Evolutionary conservation across 2,329 filamentous ascomycete genomes (phyloP).

Genomic region (Cladorrhinum sp.): DNA sequence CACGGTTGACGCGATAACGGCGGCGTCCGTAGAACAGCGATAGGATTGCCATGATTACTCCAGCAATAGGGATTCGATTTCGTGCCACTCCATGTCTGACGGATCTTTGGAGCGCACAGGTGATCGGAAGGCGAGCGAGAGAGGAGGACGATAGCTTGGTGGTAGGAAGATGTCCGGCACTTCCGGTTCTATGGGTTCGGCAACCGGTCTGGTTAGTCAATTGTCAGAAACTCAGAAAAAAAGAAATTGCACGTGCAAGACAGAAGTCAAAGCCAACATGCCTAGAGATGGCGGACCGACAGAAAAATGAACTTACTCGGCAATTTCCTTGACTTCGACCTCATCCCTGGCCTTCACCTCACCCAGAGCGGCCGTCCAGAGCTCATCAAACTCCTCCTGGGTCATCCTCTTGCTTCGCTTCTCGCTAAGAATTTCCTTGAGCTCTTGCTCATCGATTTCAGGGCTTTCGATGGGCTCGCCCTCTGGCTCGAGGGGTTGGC

Average conservation of each 20-base stretch:
- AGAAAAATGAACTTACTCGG: conserved; percentile 48
- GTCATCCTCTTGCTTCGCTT: conserved; percentile 81
- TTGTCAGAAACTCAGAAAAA: conserved; percentile 34
- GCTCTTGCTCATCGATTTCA: conserved; percentile 62
- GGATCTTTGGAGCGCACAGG: conserved; percentile 75
- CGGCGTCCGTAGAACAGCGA: conserved; percentile 61
- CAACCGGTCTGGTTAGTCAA: conserved; percentile 82
- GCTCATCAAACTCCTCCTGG: conserved; percentile 85
- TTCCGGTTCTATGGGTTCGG: conserved; percentile 68
- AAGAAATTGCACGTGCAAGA: conserved; percentile 10
- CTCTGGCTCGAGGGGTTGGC: conserved; percentile 62
- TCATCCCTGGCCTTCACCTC: conserved; percentile 66
- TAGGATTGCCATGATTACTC: conserved; percentile 52
- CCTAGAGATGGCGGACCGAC: not conserved
- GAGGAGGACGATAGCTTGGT: conserved; percentile 76
- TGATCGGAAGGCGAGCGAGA: conserved; percentile 86
- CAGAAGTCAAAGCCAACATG: not conserved
- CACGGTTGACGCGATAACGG: conserved; percentile 59
- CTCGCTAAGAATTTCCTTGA: conserved; percentile 73
- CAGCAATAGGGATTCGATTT: conserved; percentile 81
- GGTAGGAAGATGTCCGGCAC: conserved; percentile 59
- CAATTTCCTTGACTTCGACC: conserved; percentile 46
- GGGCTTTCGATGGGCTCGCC: conserved; percentile 59
- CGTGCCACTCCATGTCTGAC: conserved; percentile 76
- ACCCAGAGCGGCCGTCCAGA: conserved; percentile 72